Conservation (phyloP, 2,329 filamentous ascomycete species). For the Cladobotryum protrusum region DNA sequence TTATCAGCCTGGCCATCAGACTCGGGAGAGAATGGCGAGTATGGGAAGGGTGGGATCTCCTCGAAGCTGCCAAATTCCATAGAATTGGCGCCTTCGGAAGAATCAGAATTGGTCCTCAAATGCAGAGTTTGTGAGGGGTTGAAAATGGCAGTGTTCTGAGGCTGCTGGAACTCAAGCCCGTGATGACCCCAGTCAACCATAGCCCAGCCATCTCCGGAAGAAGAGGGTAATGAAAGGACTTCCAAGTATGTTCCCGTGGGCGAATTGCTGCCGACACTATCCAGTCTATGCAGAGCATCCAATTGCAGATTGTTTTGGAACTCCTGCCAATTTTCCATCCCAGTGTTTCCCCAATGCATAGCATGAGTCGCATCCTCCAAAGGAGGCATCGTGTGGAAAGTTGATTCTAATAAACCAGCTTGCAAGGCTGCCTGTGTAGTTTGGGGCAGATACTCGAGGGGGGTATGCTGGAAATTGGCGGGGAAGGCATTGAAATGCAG, state of each 20-base stretch:
- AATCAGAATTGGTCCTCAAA: conserved; percentile 79
- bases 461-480: conserved; percentile 46
- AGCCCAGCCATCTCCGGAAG: conserved; percentile 83
- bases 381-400: conserved; percentile 53
- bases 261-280: conserved; percentile 40
- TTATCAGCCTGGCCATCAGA: conserved; percentile 69
- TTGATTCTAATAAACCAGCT: conserved; percentile 55
- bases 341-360: conserved; percentile 53
- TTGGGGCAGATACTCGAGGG: conserved; percentile 56
- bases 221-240: conserved; percentile 72
- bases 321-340: conserved; percentile 73
- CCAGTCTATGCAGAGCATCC: conserved; percentile 36
- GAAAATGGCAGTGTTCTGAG: conserved; percentile 66
- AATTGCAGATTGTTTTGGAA: conserved; percentile 59
- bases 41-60: conserved; percentile 64
- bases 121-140: conserved; percentile 89
- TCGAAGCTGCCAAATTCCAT: conserved; percentile 73
- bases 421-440: conserved; percentile 60
- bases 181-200: conserved; percentile 70
- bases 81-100: conserved; percentile 64
- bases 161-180: conserved; percentile 48
- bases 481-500: conserved; percentile 50
- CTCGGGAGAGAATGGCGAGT: conserved; percentile 74
- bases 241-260: conserved; percentile 62
- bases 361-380: conserved; percentile 50